These are phyloP conservation scores for Botrytis pseudocinerea DNA, from an alignment of 2,329 filamentous ascomycete genomes.

Conservation along the genomic window DNA sequence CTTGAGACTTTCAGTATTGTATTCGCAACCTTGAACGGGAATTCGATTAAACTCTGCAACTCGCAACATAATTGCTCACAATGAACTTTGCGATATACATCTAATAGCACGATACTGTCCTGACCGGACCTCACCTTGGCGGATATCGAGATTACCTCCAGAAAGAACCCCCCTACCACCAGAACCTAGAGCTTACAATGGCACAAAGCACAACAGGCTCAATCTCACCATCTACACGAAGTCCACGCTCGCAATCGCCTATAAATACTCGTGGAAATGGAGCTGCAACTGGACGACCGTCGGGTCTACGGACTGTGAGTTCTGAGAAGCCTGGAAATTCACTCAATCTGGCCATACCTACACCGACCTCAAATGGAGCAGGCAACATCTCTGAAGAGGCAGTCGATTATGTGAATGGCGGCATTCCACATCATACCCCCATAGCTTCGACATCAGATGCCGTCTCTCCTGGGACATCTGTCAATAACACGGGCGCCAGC, in stretches of 20 bases:
- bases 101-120: constrained; percentile 10
- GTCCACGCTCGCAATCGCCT: constrained; percentile 37
- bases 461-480: not conserved
- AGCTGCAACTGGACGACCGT: constrained; percentile 31
- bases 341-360: constrained; percentile 25
- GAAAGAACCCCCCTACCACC: not conserved
- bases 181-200: constrained; percentile 30
- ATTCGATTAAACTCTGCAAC: not conserved
- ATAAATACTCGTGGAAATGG: constrained; percentile 33
- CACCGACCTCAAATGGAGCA: constrained; percentile 27
- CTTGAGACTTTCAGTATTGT: not conserved
- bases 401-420: constrained; percentile 40
- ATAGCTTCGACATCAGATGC: not conserved
- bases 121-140: not conserved
- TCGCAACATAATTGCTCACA: not conserved
- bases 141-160: not conserved
- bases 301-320: constrained; percentile 36
- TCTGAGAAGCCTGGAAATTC: constrained; percentile 27
- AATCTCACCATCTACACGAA: constrained; percentile 43
- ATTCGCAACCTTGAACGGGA: not conserved
- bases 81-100: constrained; percentile 18
- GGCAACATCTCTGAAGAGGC: constrained; percentile 33
- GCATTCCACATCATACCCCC: constrained; percentile 33
- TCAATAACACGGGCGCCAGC: constrained; percentile 16
- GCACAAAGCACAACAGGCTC: constrained; percentile 40